Conservation (phyloP, 768 basidiomycete species). For the Kwoniella newhampshirensis region DNA sequence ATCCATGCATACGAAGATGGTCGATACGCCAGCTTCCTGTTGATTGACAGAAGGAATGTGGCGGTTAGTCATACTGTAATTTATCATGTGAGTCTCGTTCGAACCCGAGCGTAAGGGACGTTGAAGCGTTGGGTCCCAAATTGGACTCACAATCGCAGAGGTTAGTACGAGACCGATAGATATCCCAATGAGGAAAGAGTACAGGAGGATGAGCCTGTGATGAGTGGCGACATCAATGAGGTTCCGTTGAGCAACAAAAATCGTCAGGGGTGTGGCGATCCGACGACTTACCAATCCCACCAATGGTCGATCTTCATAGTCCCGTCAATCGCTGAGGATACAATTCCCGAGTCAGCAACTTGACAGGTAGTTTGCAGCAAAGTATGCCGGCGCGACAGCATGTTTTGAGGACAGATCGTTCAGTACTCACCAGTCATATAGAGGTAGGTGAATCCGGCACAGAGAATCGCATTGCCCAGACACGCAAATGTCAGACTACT, state of each 20-base stretch:
- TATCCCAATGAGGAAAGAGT: conserved; percentile 8
- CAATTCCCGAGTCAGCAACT: too few species aligned
- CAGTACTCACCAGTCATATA: conserved; percentile 9
- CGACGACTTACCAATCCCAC: conserved; percentile 13
- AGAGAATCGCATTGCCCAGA: conserved; percentile 6
- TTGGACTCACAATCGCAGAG: conserved; percentile 11
- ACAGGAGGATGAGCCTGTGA: conserved; percentile 8
- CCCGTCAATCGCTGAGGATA: background rate
- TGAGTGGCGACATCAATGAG: background rate
- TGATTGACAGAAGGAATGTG: too few species aligned
- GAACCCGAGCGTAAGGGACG: too few species aligned
- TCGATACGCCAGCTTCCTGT: conserved; percentile 15
- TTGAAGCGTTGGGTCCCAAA: too few species aligned
- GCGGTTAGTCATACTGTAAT: too few species aligned
- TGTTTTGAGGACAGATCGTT: too few species aligned
- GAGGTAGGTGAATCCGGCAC: conserved; percentile 1
- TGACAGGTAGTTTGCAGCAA: too few species aligned
- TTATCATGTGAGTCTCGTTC: too few species aligned
- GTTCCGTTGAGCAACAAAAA: too few species aligned
- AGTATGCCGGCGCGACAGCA: too few species aligned
- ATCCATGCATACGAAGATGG: conserved; percentile 11
- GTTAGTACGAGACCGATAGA: conserved; percentile 11
- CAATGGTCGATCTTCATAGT: conserved; percentile 2
- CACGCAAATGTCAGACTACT: background rate
- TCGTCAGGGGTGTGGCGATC: too few species aligned